Evolutionary conservation across 495 filamentous ascomycete genomes (phyloP), one percentile per base, ranked within the genome.

Genomic region (Hypoxylon rickii): DNA sequence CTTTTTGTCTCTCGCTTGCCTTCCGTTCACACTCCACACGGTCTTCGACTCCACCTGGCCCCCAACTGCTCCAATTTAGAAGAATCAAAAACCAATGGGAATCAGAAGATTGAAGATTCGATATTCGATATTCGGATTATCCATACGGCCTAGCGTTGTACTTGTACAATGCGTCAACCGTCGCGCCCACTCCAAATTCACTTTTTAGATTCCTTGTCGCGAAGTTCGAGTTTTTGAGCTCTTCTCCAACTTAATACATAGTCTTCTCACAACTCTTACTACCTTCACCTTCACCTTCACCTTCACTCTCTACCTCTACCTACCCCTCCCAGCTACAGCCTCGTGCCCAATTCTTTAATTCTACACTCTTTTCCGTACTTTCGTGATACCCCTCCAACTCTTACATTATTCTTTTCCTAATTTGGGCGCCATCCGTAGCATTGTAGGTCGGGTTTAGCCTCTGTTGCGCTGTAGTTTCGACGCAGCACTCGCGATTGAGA

Each of bases 91-190:
- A n/a, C n/a, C n/a, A n/a, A n/a, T n/a, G n/a, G n/a, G n/a, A n/a
- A n/a, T n/a, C n/a, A n/a, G n/a, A n/a, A n/a, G n/a, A n/a, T n/a
- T n/a, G n/a, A 29, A 29, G 24, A 4, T 29, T 4, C 24, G 4
- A 29, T 4, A 10, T 26, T 15, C 10, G 10, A 19, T 10, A 22
- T 11, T 17, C 66, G 63, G 63, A 58, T 57, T 53, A 66, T 61
- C 56, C 42, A 36, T 69, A 19, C 50, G 1, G 57, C 63, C 66
- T 69, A 69, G 66, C 66, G 36, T 66, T 68, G 65, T 68, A 68
- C 8, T 38, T 62, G 44, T 66, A 64, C 59, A 45, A 49, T 59
- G 26, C 38, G 66, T 46, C 59, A 48, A 48, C 16, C 12, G 59
- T 55, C 54, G 31, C 56, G 63, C 66, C 66, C 63, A 59, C 61